phyloP scores from a whole-genome alignment of 371 early-diverging fungal genomes.

The Batrachochytrium dendrobatidis region DNA sequence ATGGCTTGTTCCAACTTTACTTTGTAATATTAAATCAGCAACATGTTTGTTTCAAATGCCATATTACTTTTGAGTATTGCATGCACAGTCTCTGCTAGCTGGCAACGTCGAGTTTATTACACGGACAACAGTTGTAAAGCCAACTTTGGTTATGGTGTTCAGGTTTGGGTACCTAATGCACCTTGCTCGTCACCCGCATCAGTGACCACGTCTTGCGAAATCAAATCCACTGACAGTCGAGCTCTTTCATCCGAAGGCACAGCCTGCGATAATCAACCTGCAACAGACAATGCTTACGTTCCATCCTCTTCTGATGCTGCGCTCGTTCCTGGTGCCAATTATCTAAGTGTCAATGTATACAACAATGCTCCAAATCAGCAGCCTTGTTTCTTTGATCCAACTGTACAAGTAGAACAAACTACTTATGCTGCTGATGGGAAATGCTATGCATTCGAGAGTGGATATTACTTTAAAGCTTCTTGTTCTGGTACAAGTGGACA shows the following conservation, averaged over 20 bases:
- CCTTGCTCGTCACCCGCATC: background rate
- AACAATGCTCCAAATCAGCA: background rate
- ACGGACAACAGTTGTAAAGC: background rate
- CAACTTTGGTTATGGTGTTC: background rate
- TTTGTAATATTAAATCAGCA: too few relatives aligned
- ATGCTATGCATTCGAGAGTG: background rate
- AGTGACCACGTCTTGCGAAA: background rate
- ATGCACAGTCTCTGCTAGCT: background rate
- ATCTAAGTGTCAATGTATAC: background rate
- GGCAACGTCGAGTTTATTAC: background rate
- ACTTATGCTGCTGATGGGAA: background rate
- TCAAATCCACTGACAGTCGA: background rate
- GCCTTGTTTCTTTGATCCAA: background rate
- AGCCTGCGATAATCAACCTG: background rate
- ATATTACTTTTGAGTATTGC: background rate
- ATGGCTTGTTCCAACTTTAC: too few relatives aligned
- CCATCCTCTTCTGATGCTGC: background rate
- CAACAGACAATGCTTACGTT: background rate
- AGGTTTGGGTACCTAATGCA: background rate
- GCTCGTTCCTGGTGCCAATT: too few relatives aligned
- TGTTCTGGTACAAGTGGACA: too few relatives aligned
- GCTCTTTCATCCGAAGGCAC: slow-evolving; percentile 1
- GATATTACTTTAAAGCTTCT: background rate
- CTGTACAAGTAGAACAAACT: background rate
- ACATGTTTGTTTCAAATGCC: background rate